These are phyloP conservation scores for Pythium graminicola DNA, from an alignment of 352 stramenopile genomes.

Conservation along the genomic window DNA sequence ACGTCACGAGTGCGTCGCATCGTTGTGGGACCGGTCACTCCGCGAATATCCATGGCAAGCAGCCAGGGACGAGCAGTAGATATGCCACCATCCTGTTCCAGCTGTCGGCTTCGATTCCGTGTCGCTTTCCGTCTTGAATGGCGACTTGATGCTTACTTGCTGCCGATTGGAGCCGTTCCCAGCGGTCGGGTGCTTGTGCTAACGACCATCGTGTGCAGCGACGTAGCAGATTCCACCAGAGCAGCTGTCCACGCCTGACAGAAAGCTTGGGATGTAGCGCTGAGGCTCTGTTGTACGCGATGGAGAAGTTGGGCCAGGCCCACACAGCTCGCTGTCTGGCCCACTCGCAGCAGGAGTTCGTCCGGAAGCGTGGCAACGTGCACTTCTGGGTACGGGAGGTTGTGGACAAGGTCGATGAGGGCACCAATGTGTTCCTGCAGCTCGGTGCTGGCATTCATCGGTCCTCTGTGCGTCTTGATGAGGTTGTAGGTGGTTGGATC, in stretches of 20 bases:
- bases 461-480: not conserved
- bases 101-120: not conserved
- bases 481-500: not conserved
- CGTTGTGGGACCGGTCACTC: not conserved
- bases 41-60: not conserved
- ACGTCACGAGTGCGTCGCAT: conserved; percentile 5
- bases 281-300: not conserved
- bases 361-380: not conserved
- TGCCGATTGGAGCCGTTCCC: not conserved
- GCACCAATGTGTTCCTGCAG: conserved; percentile 3
- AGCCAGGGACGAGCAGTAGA: not conserved
- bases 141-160: not conserved
- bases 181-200: not conserved
- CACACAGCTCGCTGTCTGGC: not conserved
- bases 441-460: not conserved
- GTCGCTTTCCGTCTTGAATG: not conserved
- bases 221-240: too few species aligned
- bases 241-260: not conserved
- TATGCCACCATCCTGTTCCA: conserved; percentile 1
- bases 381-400: not conserved
- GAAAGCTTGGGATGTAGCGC: not conserved
- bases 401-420: not conserved
- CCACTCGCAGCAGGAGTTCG: not conserved
- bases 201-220: not conserved
- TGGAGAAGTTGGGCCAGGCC: conserved; percentile 2